Evolutionary conservation across 805 yeast species (phyloP).

Genomic region (Yarrowia phangngaensis): DNA sequence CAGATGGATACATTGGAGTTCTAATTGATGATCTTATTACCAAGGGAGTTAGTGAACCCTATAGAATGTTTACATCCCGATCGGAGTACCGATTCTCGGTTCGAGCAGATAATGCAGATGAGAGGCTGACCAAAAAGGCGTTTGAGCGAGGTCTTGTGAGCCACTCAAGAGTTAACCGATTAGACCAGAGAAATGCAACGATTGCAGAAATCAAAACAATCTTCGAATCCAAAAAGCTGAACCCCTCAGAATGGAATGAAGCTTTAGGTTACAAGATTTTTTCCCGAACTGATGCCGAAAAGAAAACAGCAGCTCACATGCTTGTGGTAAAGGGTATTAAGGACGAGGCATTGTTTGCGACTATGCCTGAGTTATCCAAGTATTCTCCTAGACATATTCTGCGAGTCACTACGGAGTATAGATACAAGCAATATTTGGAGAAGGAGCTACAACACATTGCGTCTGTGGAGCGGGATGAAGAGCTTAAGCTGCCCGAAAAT

Average conservation of each 20-base stretch:
- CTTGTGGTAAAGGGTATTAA: conserved; percentile 50
- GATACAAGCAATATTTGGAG: conserved; percentile 72
- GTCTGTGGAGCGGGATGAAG: conserved; percentile 83
- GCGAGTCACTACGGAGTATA: conserved; percentile 72
- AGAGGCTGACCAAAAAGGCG: conserved; percentile 71
- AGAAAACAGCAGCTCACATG: conserved; percentile 67
- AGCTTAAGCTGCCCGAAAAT: conserved; percentile 61
- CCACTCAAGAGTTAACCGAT: conserved; percentile 53
- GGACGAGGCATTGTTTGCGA: conserved; percentile 33
- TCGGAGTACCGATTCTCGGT: conserved; percentile 89
- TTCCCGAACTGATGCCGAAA: conserved; percentile 43
- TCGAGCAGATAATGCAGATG: conserved; percentile 91
- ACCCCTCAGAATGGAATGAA: conserved; percentile 61
- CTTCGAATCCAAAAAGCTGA: conserved; percentile 46
- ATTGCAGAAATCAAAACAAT: conserved; percentile 47
- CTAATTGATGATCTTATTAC: conserved; percentile 90
- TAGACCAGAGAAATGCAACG: conserved; percentile 43
- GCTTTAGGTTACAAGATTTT: conserved; percentile 38
- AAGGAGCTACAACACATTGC: conserved; percentile 67
- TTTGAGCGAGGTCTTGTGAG: conserved; percentile 61
- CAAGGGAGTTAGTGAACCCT: conserved; percentile 95
- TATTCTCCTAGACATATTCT: conserved; percentile 49
- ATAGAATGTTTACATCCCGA: conserved; percentile 95
- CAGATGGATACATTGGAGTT: conserved; percentile 90
- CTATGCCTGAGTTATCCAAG: conserved; percentile 42